Percentiles rank a stretch among this genome's conserved stretches.
phyloP scores from a whole-genome alignment of 495 filamentous ascomycete species.

The Neurospora sublineolata region DNA sequence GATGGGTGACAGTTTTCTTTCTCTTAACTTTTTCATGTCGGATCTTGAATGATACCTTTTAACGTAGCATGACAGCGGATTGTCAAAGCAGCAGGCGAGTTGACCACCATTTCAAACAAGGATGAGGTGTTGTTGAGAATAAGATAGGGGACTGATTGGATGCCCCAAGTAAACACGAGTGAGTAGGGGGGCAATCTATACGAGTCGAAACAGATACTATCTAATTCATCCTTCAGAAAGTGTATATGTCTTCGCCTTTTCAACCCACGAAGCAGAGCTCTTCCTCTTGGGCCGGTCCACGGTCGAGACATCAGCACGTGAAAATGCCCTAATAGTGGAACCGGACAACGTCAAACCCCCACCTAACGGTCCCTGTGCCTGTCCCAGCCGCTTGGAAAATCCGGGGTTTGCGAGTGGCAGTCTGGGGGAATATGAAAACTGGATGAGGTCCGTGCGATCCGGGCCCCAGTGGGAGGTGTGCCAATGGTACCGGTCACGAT shows the following conservation, averaged over 20 bases:
- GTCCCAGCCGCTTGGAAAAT: not conserved
- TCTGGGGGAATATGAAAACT: not conserved
- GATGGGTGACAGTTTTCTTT: constrained; percentile 8
- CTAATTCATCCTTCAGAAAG: not conserved
- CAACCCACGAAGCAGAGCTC: not conserved
- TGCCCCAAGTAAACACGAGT: not conserved
- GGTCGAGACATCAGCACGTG: not conserved
- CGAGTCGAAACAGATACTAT: not conserved
- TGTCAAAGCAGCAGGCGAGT: not conserved
- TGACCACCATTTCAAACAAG: not conserved
- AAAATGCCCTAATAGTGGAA: not conserved
- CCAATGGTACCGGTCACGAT: not conserved
- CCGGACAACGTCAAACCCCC: not conserved
- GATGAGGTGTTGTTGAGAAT: not conserved
- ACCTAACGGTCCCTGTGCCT: not conserved
- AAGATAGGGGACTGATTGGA: not conserved
- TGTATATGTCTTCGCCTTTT: not conserved
- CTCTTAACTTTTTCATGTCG: constrained; percentile 16
- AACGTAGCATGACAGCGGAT: constrained; percentile 9
- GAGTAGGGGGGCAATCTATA: not conserved
- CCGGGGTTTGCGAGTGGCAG: not conserved
- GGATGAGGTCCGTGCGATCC: not conserved
- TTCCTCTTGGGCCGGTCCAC: not conserved
- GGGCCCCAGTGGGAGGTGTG: not conserved
- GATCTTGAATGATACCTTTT: constrained; percentile 29